Evolutionary conservation across 1,284 basidiomycete species (phyloP).

Genomic region (Kwoniella shivajii): DNA sequence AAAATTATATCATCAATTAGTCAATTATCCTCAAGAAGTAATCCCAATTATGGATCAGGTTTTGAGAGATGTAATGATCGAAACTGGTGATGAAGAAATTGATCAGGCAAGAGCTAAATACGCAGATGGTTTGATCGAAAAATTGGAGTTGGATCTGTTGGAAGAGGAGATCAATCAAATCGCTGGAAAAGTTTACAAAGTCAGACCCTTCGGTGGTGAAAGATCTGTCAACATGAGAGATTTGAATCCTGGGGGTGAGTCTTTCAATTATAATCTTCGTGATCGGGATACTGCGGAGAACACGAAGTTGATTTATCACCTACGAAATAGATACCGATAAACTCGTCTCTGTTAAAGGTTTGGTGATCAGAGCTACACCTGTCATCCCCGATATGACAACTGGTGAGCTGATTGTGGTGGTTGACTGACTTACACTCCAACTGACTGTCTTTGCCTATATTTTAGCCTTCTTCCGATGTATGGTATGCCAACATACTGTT

Average conservation of each 20-base stretch:
- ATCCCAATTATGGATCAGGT: constrained; percentile 97
- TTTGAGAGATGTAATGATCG: constrained; percentile 85
- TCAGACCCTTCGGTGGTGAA: constrained; percentile 82
- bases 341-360: constrained; percentile 90
- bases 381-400: constrained; percentile 98
- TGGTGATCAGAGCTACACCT: constrained; percentile 95
- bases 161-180: constrained; percentile 79
- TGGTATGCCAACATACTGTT: constrained; percentile 92
- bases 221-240: constrained; percentile 82
- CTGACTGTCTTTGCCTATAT: constrained; percentile 63
- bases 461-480: constrained; percentile 95
- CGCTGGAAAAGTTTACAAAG: constrained; percentile 80
- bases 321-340: constrained; percentile 91
- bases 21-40: constrained; percentile 95
- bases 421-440: neutral
- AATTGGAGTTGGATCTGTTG: constrained; percentile 68
- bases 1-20: constrained; percentile 75
- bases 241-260: constrained; percentile 80
- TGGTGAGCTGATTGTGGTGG: constrained; percentile 35
- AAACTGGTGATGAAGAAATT: constrained; percentile 75
- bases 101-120: constrained; percentile 51
- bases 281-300: neutral
- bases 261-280: neutral
- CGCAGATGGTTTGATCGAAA: constrained; percentile 33
- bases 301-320: constrained; percentile 21